These are phyloP conservation scores for Cucumis melo DNA, from an alignment of 306 rosid genomes.

Conservation along the genomic window DNA sequence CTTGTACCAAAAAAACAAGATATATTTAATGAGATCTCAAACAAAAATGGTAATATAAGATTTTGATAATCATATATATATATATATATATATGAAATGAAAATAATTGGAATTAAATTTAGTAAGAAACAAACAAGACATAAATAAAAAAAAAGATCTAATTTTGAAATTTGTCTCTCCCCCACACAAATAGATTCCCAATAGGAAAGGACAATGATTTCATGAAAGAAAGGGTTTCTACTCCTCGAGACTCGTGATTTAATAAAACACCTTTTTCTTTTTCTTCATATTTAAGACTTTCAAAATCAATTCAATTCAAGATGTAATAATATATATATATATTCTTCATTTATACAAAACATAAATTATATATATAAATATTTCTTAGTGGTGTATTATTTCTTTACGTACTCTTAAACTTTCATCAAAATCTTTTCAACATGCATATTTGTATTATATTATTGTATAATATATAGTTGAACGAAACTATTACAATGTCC, in stretches of 20 bases:
- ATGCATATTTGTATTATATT: too few species aligned
- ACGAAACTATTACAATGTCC: too few species aligned
- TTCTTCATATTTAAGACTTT: not conserved
- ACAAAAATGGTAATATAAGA: not conserved
- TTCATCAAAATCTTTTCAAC: too few species aligned
- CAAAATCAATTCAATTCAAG: not conserved
- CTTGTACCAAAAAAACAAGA: too few species aligned
- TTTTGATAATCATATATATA: not conserved
- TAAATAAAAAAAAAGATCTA: not conserved
- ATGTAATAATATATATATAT: not conserved
- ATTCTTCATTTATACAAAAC: not conserved
- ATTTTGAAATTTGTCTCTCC: not conserved
- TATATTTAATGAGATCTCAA: too few species aligned
- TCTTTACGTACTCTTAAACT: too few species aligned
- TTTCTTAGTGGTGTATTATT: too few species aligned
- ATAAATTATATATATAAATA: too few species aligned
- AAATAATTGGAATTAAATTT: not conserved
- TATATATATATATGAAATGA: not conserved
- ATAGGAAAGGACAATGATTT: conserved; percentile 1
- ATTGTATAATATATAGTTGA: too few species aligned
- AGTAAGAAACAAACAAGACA: not conserved
- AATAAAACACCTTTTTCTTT: not conserved
- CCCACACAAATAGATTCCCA: not conserved
- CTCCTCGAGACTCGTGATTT: not conserved
- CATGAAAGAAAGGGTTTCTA: not conserved